Evolutionary conservation across 768 basidiomycete species (phyloP).

Genomic region (Suillus spraguei): DNA sequence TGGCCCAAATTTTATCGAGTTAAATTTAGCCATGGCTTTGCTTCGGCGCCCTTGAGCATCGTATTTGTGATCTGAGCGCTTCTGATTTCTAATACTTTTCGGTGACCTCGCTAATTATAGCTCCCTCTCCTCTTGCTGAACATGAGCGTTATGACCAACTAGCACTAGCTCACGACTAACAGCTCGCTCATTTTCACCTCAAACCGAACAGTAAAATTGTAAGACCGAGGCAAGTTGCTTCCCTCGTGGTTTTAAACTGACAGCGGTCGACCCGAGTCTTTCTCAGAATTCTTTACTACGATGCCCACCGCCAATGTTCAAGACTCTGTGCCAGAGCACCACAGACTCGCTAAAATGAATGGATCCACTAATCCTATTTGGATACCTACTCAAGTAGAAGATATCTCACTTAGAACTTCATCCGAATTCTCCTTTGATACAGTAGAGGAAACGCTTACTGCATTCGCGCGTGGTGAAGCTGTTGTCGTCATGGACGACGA

Average conservation of each 20-base stretch:
- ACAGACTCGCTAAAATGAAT: neutral
- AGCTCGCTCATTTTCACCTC: neutral
- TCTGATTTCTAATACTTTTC: constrained; percentile 2
- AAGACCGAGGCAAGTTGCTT: no score
- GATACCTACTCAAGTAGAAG: constrained; percentile 25
- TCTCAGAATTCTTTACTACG: constrained; percentile 7
- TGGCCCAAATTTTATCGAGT: neutral
- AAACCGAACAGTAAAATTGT: no score
- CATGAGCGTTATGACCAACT: neutral
- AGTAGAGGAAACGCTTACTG: constrained; percentile 76
- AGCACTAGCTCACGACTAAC: neutral
- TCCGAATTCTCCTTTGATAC: constrained; percentile 71
- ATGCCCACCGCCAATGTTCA: constrained; percentile 2
- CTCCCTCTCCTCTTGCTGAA: neutral
- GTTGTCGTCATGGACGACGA: constrained; percentile 99
- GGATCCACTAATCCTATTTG: constrained; percentile 14
- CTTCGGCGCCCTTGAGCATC: neutral
- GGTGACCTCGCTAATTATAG: neutral
- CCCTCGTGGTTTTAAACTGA: no score
- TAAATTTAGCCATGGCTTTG: neutral
- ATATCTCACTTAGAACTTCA: constrained; percentile 26
- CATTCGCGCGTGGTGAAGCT: constrained; percentile 82
- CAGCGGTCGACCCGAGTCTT: no score
- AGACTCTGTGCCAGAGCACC: neutral
- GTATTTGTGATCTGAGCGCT: neutral